Evolutionary conservation across 2,329 filamentous ascomycete species (phyloP).

Genomic region (Calonectria pseudoturangicola): DNA sequence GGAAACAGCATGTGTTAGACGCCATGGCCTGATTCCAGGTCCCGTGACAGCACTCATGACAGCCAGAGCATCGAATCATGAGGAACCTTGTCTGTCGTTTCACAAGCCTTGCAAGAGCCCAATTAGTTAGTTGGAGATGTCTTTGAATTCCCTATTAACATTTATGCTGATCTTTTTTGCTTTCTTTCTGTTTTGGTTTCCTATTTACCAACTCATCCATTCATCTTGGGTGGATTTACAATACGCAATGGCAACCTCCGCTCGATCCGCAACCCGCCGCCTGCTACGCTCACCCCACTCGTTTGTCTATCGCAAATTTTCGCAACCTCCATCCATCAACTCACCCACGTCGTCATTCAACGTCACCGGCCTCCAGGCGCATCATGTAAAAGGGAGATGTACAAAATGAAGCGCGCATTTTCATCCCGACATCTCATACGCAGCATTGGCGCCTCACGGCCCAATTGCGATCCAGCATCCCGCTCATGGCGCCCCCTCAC

Average conservation of each 20-base stretch:
- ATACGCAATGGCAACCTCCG: background rate
- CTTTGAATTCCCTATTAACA: background rate
- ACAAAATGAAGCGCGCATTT: conserved; percentile 48
- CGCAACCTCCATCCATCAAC: conserved; percentile 39
- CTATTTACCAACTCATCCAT: background rate
- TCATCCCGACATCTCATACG: conserved; percentile 35
- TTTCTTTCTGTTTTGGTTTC: too few species aligned
- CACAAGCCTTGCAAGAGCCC: background rate
- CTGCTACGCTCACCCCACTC: conserved; percentile 44
- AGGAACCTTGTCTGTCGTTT: background rate
- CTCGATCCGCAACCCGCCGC: background rate
- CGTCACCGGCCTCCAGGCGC: conserved; percentile 11
- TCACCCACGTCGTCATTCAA: conserved; percentile 24
- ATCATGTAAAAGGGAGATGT: conserved; percentile 42
- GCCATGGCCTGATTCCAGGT: conserved; percentile 6
- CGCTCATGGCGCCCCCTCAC: conserved; percentile 40
- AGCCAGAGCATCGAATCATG: background rate
- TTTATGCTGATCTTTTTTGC: background rate
- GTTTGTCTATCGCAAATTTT: conserved; percentile 54
- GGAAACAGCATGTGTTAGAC: conserved; percentile 4
- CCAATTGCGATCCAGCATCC: conserved; percentile 34
- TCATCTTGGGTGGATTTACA: background rate
- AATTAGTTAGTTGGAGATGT: background rate
- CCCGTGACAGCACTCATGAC: conserved; percentile 18
- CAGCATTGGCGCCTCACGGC: conserved; percentile 33